These are phyloP conservation scores for Eragrostis tef DNA, from an alignment of 202 grass and related monocot genomes.

Conservation along the genomic window DNA sequence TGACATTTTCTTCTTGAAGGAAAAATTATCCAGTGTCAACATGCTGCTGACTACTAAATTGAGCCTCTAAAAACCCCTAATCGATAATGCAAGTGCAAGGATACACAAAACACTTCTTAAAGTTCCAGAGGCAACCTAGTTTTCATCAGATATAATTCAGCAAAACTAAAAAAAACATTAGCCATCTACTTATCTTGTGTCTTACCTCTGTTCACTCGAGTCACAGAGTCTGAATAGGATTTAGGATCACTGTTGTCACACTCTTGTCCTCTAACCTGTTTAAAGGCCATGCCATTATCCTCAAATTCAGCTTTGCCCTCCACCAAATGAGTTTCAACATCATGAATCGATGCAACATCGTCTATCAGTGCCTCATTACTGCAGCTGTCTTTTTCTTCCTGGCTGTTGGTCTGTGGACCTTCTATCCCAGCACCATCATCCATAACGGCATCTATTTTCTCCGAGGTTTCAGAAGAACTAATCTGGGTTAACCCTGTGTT, in stretches of 20 bases:
- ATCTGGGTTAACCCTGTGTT: constrained; percentile 56
- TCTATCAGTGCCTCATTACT: constrained; percentile 44
- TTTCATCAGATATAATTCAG: constrained; percentile 15
- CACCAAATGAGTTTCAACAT: constrained; percentile 44
- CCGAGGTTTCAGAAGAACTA: constrained; percentile 53
- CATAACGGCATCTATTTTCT: constrained; percentile 47
- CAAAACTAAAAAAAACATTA: constrained; percentile 32
- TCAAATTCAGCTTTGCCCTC: constrained; percentile 48
- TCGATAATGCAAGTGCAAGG: background rate
- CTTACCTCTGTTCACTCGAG: constrained; percentile 68
- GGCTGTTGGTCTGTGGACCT: constrained; percentile 42
- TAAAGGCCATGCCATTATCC: constrained; percentile 49
- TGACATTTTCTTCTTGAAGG: constrained; percentile 23
- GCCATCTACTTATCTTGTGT: constrained; percentile 13
- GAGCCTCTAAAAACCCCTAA: background rate
- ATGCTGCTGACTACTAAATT: constrained; percentile 31
- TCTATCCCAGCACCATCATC: constrained; percentile 36
- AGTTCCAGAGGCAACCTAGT: constrained; percentile 24
- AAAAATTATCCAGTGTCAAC: constrained; percentile 4
- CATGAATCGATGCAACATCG: constrained; percentile 40
- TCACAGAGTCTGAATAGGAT: constrained; percentile 50
- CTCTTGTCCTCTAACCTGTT: constrained; percentile 59
- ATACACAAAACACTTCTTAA: constrained; percentile 7
- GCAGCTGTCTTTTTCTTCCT: constrained; percentile 45
- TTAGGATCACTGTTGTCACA: constrained; percentile 64